Evolutionary conservation across 2,329 filamentous ascomycete species (phyloP).

Genomic region (Ophiostoma himal-ulmi): DNA sequence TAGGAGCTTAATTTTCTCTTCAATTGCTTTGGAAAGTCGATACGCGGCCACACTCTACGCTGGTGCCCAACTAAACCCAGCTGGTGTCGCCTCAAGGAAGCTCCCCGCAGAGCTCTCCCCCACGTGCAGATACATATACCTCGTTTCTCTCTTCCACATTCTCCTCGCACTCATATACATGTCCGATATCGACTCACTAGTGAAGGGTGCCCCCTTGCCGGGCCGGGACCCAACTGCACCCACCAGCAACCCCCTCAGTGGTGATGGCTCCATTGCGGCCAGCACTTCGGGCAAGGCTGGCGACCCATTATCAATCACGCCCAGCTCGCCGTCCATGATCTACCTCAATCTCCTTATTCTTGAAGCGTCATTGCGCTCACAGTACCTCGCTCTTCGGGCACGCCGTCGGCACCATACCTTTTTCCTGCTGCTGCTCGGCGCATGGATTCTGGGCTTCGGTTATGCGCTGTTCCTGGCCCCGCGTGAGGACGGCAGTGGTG

Average conservation of each 20-base stretch:
- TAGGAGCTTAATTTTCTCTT: background rate
- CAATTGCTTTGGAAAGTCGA: background rate
- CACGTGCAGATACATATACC: background rate
- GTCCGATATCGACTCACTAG: constrained; percentile 69
- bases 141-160: no score
- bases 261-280: constrained; percentile 39
- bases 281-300: constrained; percentile 43
- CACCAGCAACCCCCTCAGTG: constrained; percentile 8
- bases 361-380: constrained; percentile 85
- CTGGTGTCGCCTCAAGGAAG: background rate
- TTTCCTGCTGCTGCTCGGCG: constrained; percentile 70
- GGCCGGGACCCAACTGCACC: constrained; percentile 26
- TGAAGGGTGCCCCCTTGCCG: constrained; percentile 78
- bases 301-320: constrained; percentile 73
- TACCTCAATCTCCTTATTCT: constrained; percentile 97
- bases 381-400: constrained; percentile 85
- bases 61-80: background rate
- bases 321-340: constrained; percentile 90
- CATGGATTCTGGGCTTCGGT: constrained; percentile 79
- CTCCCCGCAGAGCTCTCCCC: constrained; percentile 5
- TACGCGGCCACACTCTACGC: background rate
- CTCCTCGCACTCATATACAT: background rate
- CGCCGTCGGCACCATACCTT: constrained; percentile 88
- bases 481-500: constrained; percentile 85
- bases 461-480: constrained; percentile 92